Percentiles rank a stretch among this genome's conserved stretches.
These are phyloP conservation scores for Zygosaccharomyces pseudorouxii DNA, from an alignment of 805 yeast species.

Conservation along the genomic window DNA sequence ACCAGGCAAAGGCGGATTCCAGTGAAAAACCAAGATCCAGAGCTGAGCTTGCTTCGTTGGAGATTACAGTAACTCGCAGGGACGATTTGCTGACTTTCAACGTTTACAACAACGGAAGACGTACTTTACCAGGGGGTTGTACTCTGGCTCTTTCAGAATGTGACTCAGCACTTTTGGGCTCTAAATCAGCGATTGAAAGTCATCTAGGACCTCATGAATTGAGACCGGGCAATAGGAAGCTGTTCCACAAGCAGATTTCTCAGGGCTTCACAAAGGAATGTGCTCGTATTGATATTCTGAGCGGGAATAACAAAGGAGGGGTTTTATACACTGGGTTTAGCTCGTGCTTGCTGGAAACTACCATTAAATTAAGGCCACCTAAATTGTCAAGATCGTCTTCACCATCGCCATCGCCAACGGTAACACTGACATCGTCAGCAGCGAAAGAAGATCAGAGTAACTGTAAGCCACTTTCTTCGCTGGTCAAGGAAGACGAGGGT, in stretches of 20 bases:
- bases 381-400: background rate
- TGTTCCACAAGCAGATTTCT: constrained; percentile 7
- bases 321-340: background rate
- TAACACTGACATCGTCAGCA: background rate
- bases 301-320: background rate
- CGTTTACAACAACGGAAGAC: constrained; percentile 11
- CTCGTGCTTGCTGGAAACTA: background rate
- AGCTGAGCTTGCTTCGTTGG: background rate
- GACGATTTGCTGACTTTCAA: constrained; percentile 19
- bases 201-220: constrained; percentile 24
- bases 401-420: background rate
- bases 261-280: background rate
- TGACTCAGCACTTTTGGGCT: constrained; percentile 4
- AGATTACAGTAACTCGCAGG: constrained; percentile 10
- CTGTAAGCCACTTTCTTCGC: background rate
- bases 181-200: constrained; percentile 9
- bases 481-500: constrained; percentile 14
- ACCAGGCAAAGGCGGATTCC: background rate
- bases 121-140: constrained; percentile 15
- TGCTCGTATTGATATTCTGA: background rate
- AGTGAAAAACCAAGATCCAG: background rate
- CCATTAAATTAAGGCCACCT: background rate
- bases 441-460: background rate
- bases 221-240: constrained; percentile 15
- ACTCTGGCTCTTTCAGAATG: constrained; percentile 11